Evolutionary conservation across 805 yeast genomes (phyloP).

Genomic region (Cephaloascus fragrans): DNA sequence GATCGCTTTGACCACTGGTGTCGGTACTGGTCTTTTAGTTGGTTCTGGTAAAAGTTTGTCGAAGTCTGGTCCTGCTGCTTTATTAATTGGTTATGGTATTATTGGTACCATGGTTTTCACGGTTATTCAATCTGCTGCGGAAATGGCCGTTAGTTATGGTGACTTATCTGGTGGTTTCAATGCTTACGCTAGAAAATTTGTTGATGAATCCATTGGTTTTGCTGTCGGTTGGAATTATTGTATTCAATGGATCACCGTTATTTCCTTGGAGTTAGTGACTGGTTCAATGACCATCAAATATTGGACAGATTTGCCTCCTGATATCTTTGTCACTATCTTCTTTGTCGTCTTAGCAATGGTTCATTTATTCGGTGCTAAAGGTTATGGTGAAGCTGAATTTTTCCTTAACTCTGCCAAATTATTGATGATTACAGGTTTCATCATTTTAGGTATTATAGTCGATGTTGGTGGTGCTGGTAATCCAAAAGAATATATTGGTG

Average conservation of each 20-base stretch:
- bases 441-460: conserved; percentile 28
- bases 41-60: conserved; percentile 25
- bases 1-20: conserved; percentile 26
- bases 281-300: conserved; percentile 52
- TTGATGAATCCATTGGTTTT: conserved; percentile 50
- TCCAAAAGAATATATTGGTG: conserved; percentile 22
- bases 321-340: conserved; percentile 47
- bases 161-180: conserved; percentile 56
- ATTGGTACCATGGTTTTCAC: conserved; percentile 25
- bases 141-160: conserved; percentile 50
- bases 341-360: conserved; percentile 33
- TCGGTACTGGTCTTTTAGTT: conserved; percentile 33
- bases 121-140: conserved; percentile 31
- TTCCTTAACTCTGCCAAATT: conserved; percentile 25
- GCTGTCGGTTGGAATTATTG: conserved; percentile 57
- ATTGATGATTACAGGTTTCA: conserved; percentile 26
- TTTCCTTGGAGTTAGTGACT: conserved; percentile 56
- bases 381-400: conserved; percentile 36
- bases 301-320: conserved; percentile 51
- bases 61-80: conserved; percentile 26
- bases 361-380: conserved; percentile 35
- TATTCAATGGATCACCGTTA: conserved; percentile 52
- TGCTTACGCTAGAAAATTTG: conserved; percentile 40
- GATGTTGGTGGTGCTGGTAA: conserved; percentile 25
- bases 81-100: conserved; percentile 21